Base-by-base conservation (phyloP, 2,329 filamentous ascomycete genomes). In the Huntiella savannae region DNA sequence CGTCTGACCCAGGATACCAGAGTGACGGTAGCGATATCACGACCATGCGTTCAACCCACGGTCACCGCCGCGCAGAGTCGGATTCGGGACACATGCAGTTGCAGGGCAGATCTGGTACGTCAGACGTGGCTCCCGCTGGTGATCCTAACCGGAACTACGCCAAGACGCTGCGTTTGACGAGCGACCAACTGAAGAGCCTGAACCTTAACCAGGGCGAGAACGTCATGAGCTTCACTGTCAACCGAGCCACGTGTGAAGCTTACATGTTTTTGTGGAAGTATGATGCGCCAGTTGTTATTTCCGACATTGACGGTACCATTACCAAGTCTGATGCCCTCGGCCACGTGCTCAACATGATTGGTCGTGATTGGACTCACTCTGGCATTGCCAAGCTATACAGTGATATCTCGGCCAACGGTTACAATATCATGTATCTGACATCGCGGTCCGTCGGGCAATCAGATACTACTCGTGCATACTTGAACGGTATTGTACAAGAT, bases 371-470 rank as follows among this genome's bases (percentile, higher is more conserved):
- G 91, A 98, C 91, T 3, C 91, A 98, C 60, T 74, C 86, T 12
- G 91, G 91, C 34, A 88, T 98, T 17, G 92, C 91, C 16, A 98
- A 98, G 64, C 71, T 98, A 6, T 98, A 96, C 63, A 91, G 82
- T 42, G 92, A 98, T 54, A 98, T 98, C 54, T 77, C 79, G 1
- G 78, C 81, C 55, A 98, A 98, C 56, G 91, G 91, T 5, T 98
- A 96, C 69, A 96, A 98, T 60, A 92, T 98, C 58, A 86, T 98
- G 73, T 98, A 98, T 59, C 71, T 98, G 40, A 98, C 91, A 0
- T 92, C 83, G 59, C 79, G 91, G 44, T 91, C 84, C 11, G 87
- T 96, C 40, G 92, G 91, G 0, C 87, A 92, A 61, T 83, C 91
- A 12, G 91, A 98, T 61, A 86, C 69, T 0, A 98, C 91, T 1